Evolutionary conservation across 2,329 filamentous ascomycete species (phyloP).

Genomic region (Aspergillus melleus): DNA sequence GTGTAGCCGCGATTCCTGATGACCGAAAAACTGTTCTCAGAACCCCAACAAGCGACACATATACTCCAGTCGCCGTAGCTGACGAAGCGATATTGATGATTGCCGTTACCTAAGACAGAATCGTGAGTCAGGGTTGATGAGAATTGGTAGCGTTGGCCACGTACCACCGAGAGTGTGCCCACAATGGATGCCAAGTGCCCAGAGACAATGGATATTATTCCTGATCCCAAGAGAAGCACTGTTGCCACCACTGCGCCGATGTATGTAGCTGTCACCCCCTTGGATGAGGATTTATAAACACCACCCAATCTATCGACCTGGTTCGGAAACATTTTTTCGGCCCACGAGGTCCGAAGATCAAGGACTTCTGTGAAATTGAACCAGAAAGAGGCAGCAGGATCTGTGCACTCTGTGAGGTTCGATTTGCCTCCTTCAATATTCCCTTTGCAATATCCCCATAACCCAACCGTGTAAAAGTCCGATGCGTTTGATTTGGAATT

Average conservation of each 20-base stretch:
- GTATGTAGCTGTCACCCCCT: background rate
- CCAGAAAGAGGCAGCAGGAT: background rate
- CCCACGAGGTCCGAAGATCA: background rate
- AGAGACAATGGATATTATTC: background rate
- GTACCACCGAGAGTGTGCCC: background rate
- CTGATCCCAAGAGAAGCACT: background rate
- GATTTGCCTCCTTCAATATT: background rate
- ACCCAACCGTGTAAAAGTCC: background rate
- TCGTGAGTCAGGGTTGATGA: background rate
- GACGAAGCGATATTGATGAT: constrained; percentile 1
- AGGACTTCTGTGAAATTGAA: constrained; percentile 1
- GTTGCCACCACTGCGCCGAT: background rate
- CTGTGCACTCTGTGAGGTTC: background rate
- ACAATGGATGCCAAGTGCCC: background rate
- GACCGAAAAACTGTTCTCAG: background rate
- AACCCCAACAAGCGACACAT: background rate
- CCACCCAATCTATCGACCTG: background rate
- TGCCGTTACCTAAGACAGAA: background rate
- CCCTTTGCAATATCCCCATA: constrained; percentile 1
- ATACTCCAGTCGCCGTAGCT: background rate
- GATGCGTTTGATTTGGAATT: background rate
- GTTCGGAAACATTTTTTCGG: background rate
- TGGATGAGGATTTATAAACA: constrained; percentile 1
- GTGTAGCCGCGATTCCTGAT: background rate
- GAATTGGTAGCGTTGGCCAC: background rate